These are phyloP conservation scores for Exophiala phaeomuriformis DNA, from an alignment of 2,329 filamentous ascomycete species.

Conservation along the genomic window DNA sequence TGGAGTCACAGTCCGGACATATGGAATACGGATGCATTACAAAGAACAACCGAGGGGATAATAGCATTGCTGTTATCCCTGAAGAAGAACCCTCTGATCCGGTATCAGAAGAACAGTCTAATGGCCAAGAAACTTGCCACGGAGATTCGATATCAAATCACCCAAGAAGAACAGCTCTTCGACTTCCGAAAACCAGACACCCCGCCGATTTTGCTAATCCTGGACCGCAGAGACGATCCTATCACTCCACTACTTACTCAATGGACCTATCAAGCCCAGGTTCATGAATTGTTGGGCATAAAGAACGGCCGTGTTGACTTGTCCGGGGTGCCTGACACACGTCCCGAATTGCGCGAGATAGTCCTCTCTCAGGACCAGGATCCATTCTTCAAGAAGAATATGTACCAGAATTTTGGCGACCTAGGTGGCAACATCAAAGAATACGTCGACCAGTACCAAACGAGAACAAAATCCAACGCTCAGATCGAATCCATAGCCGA, in stretches of 20 bases:
- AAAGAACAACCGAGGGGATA: slow-evolving; percentile 78
- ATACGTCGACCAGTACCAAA: slow-evolving; percentile 97
- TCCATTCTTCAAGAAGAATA: slow-evolving; percentile 98
- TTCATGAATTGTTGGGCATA: slow-evolving; percentile 90
- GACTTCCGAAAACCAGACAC: slow-evolving; percentile 94
- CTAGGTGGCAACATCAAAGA: slow-evolving; percentile 95
- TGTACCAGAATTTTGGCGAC: slow-evolving; percentile 97
- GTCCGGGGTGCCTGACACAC: slow-evolving; percentile 71
- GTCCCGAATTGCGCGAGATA: slow-evolving; percentile 84
- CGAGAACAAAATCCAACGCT: slow-evolving; percentile 90
- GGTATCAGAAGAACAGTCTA: slow-evolving; percentile 85
- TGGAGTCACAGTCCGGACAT: slow-evolving; percentile 76
- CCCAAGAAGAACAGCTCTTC: slow-evolving; percentile 92
- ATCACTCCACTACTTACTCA: slow-evolving; percentile 91
- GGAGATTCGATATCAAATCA: slow-evolving; percentile 85
- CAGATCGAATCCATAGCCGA: slow-evolving; percentile 96
- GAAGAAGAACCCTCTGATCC: slow-evolving; percentile 93
- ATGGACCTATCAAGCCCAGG: slow-evolving; percentile 99
- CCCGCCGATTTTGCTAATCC: slow-evolving; percentile 78
- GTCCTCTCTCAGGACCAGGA: slow-evolving; percentile 95
- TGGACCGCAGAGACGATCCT: slow-evolving; percentile 89
- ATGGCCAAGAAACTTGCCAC: slow-evolving; percentile 87
- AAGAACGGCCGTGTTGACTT: slow-evolving; percentile 91
- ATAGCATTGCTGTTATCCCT: slow-evolving; percentile 76
- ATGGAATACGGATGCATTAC: slow-evolving; percentile 85